Percentiles rank a stretch among this genome's conserved stretches.
Conservation (phyloP, 2,329 filamentous ascomycete species). For the Saccharata proteae region DNA sequence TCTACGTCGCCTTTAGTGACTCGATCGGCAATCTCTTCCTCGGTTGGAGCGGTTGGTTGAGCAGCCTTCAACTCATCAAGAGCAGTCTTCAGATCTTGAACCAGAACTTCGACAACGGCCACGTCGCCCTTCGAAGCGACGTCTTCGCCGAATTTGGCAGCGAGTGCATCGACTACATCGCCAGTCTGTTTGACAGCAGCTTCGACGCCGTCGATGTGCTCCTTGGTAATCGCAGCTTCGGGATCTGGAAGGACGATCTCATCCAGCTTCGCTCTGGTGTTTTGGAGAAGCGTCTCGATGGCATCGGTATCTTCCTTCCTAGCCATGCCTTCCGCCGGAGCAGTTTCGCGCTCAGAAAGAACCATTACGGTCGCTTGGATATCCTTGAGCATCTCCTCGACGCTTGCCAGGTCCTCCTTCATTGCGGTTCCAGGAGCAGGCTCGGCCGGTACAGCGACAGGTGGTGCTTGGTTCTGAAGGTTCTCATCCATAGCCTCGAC, state of each 20-base stretch:
- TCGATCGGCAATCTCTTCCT: constrained; percentile 39
- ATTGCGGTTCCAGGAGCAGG: constrained; percentile 28
- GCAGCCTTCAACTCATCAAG: constrained; percentile 54
- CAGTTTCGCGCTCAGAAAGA: constrained; percentile 17
- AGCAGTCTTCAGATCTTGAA: constrained; percentile 62
- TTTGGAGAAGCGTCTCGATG: constrained; percentile 80
- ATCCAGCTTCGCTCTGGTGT: constrained; percentile 79
- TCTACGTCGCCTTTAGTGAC: constrained; percentile 75
- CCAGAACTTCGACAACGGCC: constrained; percentile 60
- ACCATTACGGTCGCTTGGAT: constrained; percentile 49
- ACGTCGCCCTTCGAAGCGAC: constrained; percentile 70
- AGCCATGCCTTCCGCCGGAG: constrained; percentile 40
- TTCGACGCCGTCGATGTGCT: constrained; percentile 51
- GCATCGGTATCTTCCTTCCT: constrained; percentile 78
- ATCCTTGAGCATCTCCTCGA: constrained; percentile 37
- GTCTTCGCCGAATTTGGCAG: constrained; percentile 46
- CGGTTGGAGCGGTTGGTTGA: constrained; percentile 39
- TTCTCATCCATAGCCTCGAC: constrained; percentile 61
- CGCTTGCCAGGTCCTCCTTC: constrained; percentile 35
- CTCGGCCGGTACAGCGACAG: constrained; percentile 21
- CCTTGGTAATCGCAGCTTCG: constrained; percentile 54
- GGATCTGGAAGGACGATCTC: constrained; percentile 57
- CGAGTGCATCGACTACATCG: constrained; percentile 55
- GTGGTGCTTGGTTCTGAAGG: constrained; percentile 33
- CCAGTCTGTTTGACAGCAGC: constrained; percentile 62